Evolutionary conservation across 176 grass and related monocot genomes (phyloP).

Genomic region (Rhynchospora tenuis): DNA sequence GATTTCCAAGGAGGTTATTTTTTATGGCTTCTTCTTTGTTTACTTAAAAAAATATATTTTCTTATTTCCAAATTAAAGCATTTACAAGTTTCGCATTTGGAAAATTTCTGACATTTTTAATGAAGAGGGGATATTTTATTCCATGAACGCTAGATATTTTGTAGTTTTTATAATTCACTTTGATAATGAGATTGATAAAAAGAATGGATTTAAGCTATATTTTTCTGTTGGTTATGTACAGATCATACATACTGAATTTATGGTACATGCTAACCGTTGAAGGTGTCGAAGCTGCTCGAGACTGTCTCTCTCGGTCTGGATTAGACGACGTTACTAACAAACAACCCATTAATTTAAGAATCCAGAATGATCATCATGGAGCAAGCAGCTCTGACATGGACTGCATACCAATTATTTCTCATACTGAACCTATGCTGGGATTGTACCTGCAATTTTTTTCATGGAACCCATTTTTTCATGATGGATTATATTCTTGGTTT

Average conservation of each 20-base stretch:
- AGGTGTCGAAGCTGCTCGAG: constrained; percentile 50
- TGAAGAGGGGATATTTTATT: too few species aligned
- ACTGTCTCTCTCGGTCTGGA: constrained; percentile 56
- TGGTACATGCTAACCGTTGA: constrained; percentile 77
- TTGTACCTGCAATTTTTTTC: constrained; percentile 13
- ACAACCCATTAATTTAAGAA: not conserved
- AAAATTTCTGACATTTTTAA: too few species aligned
- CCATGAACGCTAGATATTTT: too few species aligned
- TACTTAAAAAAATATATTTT: not conserved
- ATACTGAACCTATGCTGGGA: not conserved
- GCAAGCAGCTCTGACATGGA: not conserved
- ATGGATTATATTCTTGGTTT: not conserved
- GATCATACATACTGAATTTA: too few species aligned
- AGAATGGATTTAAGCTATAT: too few species aligned
- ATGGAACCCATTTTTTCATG: not conserved
- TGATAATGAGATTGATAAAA: too few species aligned
- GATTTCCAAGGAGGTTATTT: too few species aligned
- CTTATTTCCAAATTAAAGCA: too few species aligned
- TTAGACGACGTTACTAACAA: constrained; percentile 26
- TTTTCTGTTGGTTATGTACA: too few species aligned
- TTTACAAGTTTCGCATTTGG: too few species aligned
- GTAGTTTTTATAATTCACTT: too few species aligned
- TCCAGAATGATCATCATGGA: not conserved
- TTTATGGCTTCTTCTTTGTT: too few species aligned
- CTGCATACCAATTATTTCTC: not conserved